Percentiles rank a stretch among this genome's conserved stretches.
These are phyloP conservation scores for Ceratocystiopsis minuta DNA, from an alignment of 2,329 filamentous ascomycete species.

Conservation along the genomic window DNA sequence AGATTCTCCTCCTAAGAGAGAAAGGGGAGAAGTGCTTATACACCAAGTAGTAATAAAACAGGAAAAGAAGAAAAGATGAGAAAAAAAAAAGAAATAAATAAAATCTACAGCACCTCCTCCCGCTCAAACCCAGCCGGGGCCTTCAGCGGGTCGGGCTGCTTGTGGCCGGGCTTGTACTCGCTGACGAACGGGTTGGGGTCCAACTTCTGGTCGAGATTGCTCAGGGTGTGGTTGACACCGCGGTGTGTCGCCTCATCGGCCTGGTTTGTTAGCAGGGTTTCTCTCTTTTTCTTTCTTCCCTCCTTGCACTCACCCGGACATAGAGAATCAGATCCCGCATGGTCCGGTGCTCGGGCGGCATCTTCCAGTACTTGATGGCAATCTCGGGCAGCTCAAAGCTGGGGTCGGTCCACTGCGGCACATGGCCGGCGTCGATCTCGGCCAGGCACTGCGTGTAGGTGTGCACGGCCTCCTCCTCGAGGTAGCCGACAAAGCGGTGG, in stretches of 20 bases:
- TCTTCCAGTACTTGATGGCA: slow-evolving; percentile 81
- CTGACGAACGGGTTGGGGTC: slow-evolving; percentile 90
- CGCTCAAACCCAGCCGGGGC: slow-evolving; percentile 67
- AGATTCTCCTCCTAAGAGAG: too few species aligned
- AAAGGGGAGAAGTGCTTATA: too few species aligned
- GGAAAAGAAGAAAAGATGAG: too few species aligned
- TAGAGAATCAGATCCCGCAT: slow-evolving; percentile 83
- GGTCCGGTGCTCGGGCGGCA: slow-evolving; percentile 64
- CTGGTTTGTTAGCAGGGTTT: neutral
- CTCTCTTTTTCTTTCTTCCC: too few species aligned
- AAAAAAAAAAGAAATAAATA: too few species aligned
- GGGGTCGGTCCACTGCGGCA: slow-evolving; percentile 60
- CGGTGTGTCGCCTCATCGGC: slow-evolving; percentile 60
- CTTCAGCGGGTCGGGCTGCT: slow-evolving; percentile 47
- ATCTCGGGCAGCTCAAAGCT: slow-evolving; percentile 70
- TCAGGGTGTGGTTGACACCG: slow-evolving; percentile 89
- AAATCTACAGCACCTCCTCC: slow-evolving; percentile 45
- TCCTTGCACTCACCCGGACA: slow-evolving; percentile 50
- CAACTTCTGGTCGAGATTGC: slow-evolving; percentile 65
- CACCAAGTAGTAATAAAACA: too few species aligned
- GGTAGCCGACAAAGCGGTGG: slow-evolving; percentile 89
- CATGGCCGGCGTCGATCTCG: slow-evolving; percentile 68
- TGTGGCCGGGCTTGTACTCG: slow-evolving; percentile 52
- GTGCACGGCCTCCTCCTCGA: slow-evolving; percentile 92
- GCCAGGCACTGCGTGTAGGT: slow-evolving; percentile 82